Base-by-base conservation (phyloP, 2,329 filamentous ascomycete species). In the Ramularia collo-cygni region DNA sequence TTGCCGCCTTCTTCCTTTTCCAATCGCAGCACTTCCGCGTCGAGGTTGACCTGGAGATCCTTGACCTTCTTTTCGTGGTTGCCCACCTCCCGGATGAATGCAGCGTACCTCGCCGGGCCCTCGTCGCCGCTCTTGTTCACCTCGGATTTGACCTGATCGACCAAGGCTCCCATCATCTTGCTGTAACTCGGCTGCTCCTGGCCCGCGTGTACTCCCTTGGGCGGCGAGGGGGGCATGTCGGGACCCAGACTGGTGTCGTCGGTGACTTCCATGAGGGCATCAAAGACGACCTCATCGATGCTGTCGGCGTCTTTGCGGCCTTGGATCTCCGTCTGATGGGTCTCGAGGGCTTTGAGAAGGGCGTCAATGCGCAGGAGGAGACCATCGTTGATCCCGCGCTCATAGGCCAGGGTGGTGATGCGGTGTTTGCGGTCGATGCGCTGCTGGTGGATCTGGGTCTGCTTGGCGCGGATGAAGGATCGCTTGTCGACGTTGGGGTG, bases 401-500 rank as follows among this genome's bases (percentile, higher is more conserved):
- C 92, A 65, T 95, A 96, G 67, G 90, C 90, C 53, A 92, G 75
- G 5, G 87, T 92, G 56, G 85, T 81, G 62, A 98, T 96, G 58
- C 94, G 83, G 55, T 85, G 80, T 61, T 84, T 86, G 42, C 92
- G 83, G 57, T 93, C 83, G 52, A 81, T 74, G 40, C 92, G 83
- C 62, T 95, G 83, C 59, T 89, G 80, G 64, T 98, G 92, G 56
- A 98, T 98, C 68, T 98, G 89, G 55, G 81, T 83, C 70, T 96
- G 92, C 69, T 98, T 98, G 51, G 92, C 93, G 51, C 90, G 86
- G 64, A 98, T 98, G 66, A 98, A 98, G 46, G 90, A 96, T 37
- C 83, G 79, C 66, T 98, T 98, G 70, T 98, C 92, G 62, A 98
- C 92, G 62, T 98, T 98, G 45, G 92, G 92, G 66, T 98, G 92